phyloP scores from a whole-genome alignment of 306 rosid genomes.

The Trifolium dubium region DNA sequence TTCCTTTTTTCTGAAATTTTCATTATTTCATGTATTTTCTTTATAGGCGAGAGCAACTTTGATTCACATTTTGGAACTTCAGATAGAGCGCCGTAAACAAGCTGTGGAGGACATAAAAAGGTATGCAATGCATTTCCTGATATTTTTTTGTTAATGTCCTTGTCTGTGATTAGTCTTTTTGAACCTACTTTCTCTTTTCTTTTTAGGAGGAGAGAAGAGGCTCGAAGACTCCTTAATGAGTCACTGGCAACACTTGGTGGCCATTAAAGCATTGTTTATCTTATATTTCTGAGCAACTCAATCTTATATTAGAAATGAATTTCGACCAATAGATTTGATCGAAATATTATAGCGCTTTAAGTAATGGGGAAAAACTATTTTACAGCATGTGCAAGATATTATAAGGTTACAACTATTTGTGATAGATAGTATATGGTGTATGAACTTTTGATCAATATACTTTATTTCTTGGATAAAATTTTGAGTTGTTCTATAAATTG shows the following conservation, averaged over 20 bases:
- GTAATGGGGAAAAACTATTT: conserved; percentile 6
- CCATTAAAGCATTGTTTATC: conserved; percentile 37
- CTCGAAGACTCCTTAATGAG: conserved; percentile 76
- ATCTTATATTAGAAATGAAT: conserved; percentile 13
- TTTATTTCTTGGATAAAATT: neutral
- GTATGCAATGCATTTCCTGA: conserved; percentile 42
- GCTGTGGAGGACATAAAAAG: conserved; percentile 95
- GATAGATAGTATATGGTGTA: no score
- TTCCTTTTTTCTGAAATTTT: conserved; percentile 17
- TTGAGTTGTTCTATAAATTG: neutral
- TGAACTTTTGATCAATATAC: neutral
- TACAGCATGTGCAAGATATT: conserved; percentile 10
- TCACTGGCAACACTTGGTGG: conserved; percentile 72
- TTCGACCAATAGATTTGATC: conserved; percentile 13
- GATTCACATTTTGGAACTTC: conserved; percentile 87
- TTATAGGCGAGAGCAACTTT: conserved; percentile 86
- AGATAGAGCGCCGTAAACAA: conserved; percentile 84
- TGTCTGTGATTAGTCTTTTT: conserved; percentile 13
- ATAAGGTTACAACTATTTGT: neutral
- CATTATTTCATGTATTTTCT: conserved; percentile 29
- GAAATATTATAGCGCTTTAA: neutral
- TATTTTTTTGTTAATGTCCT: conserved; percentile 17
- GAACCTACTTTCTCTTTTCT: conserved; percentile 1
- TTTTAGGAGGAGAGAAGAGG: conserved; percentile 90
- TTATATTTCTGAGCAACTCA: conserved; percentile 14